phyloP scores from a whole-genome alignment of 345 rosid genomes.

The Orychophragmus violaceus region DNA sequence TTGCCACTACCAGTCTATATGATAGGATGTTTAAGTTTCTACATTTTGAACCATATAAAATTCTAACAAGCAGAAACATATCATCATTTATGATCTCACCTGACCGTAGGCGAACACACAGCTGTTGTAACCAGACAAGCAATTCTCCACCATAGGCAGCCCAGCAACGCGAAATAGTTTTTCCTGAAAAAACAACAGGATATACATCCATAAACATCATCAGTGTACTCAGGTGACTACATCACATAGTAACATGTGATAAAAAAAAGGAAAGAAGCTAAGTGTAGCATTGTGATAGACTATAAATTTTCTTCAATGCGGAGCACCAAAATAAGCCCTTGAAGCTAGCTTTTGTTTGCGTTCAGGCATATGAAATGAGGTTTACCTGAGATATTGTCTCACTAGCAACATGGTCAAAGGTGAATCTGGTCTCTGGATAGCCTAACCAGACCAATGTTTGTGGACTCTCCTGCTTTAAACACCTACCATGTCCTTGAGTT shows the following conservation, averaged over 20 bases:
- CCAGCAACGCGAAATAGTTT: conserved; percentile 73
- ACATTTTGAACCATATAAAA: not conserved
- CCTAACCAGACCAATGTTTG: conserved; percentile 77
- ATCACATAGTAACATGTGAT: conserved; percentile 2
- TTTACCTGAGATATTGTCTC: conserved; percentile 83
- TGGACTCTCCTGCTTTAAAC: conserved; percentile 77
- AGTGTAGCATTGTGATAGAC: not conserved
- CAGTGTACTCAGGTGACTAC: not conserved
- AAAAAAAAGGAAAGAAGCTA: not conserved
- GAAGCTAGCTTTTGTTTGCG: not conserved
- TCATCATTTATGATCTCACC: conserved; percentile 37
- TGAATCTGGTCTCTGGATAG: conserved; percentile 89
- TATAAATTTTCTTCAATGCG: not conserved
- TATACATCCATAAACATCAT: conserved; percentile 7
- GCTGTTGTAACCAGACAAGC: conserved; percentile 90
- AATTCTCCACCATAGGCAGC: conserved; percentile 92
- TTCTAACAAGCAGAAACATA: conserved; percentile 8
- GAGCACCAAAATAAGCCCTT: conserved; percentile 1
- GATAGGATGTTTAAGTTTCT: conserved; percentile 12
- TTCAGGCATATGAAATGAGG: not conserved
- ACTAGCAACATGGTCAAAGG: conserved; percentile 78
- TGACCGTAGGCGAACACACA: conserved; percentile 97
- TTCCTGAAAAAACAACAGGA: conserved; percentile 41
- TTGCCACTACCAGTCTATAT: conserved; percentile 97
- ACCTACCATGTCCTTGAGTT: conserved; percentile 56